A percentile compares a stretch with the other conserved stretches of the same genome.
Evolutionary conservation across 1,284 basidiomycete genomes (phyloP).

Genomic region (Ceratobasidium sp.): DNA sequence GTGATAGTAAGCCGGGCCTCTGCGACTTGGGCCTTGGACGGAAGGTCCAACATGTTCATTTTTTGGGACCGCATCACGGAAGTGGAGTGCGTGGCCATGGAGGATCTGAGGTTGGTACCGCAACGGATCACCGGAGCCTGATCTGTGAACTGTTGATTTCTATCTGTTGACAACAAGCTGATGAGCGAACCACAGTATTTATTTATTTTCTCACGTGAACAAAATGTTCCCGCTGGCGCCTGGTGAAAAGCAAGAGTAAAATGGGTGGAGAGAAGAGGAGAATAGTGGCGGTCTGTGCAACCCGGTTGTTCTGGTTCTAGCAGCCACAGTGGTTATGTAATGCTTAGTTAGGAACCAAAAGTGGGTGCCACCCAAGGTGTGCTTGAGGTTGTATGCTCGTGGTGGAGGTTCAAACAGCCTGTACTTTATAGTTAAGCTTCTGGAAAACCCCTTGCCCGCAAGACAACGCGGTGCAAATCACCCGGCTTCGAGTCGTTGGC

Average conservation of each 20-base stretch:
- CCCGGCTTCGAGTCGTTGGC: not conserved
- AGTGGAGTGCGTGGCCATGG: slow-evolving; percentile 8
- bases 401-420: not conserved
- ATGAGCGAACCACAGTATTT: not conserved
- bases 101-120: slow-evolving; percentile 15
- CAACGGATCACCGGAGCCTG: slow-evolving; percentile 43
- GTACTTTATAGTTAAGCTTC: slow-evolving; percentile 17
- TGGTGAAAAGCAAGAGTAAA: not conserved
- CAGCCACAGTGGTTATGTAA: slow-evolving; percentile 38
- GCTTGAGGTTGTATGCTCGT: slow-evolving; percentile 5
- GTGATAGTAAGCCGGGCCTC: slow-evolving; percentile 31
- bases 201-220: not conserved
- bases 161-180: not conserved
- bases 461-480: slow-evolving; percentile 28
- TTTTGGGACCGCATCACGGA: slow-evolving; percentile 32
- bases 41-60: slow-evolving; percentile 24
- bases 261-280: not conserved
- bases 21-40: slow-evolving; percentile 32
- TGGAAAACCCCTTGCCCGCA: slow-evolving; percentile 20
- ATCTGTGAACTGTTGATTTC: slow-evolving; percentile 28
- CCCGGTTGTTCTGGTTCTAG: not conserved
- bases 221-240: not conserved
- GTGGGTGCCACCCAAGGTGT: slow-evolving; percentile 9
- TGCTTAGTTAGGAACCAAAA: not conserved
- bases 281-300: not conserved